These are phyloP conservation scores for Marchantia paleacea DNA, from an alignment of 225 moss, liverwort and hornwort species.

Conservation along the genomic window DNA sequence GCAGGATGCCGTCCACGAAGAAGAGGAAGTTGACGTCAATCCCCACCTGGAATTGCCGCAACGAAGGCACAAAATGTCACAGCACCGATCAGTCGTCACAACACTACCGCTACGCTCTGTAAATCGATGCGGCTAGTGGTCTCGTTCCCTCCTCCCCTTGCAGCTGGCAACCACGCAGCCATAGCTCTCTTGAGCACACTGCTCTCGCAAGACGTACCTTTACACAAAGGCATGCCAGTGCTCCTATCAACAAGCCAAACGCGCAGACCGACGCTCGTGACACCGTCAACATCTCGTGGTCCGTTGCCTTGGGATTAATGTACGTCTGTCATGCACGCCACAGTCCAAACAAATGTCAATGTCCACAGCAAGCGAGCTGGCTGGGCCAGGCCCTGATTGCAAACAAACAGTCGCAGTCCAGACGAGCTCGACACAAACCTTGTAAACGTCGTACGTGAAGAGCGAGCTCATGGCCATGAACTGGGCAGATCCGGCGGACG, in stretches of 20 bases:
- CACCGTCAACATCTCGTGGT: constrained; percentile 1
- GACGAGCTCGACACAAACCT: no score
- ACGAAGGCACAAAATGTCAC: neutral
- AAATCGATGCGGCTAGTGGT: no score
- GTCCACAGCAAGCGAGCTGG: no score
- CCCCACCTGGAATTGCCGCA: constrained; percentile 16
- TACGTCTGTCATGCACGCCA: neutral
- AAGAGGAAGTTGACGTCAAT: constrained; percentile 39
- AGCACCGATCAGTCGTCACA: neutral
- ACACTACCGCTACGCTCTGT: no score
- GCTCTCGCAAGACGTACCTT: no score
- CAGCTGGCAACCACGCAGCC: no score
- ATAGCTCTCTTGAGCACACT: no score
- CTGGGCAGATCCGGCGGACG: constrained; percentile 38
- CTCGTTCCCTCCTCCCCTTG: no score
- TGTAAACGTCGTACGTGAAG: constrained; percentile 41
- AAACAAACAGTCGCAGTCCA: no score
- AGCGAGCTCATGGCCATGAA: constrained; percentile 40
- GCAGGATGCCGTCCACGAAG: constrained; percentile 24
- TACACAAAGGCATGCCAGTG: neutral
- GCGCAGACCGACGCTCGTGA: constrained; percentile 3
- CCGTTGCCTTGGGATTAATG: constrained; percentile 4
- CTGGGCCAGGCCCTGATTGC: no score
- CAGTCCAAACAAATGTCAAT: no score
- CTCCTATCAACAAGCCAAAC: neutral